Base-by-base conservation (phyloP, 2,329 filamentous ascomycete species). In the Aureobasidium subglaciale region DNA sequence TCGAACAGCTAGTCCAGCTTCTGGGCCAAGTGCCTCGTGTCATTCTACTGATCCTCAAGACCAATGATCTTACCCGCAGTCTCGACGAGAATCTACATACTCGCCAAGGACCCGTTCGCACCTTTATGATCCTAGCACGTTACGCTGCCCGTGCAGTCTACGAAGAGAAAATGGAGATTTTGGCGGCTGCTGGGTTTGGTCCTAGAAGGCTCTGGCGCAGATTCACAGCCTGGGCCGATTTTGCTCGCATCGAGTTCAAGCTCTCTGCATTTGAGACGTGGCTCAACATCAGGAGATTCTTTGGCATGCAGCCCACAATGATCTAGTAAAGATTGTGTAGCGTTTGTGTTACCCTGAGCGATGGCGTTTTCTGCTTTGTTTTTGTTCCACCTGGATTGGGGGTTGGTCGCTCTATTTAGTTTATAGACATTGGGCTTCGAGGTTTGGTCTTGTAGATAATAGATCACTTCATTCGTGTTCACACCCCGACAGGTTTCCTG, bases 31-130 rank as follows among this genome's bases (percentile, higher is more conserved):
- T 99, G 6, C 93, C 93, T 0, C 79, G 90, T 41, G 89, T 99
- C 61, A 96, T 99, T 55, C 78, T 99, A 11, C 77, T 99, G 25
- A 97, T 99, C 62, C 79, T 99, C 59, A 99, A 99, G 75, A 99
- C 93, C 2, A 99, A 99, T 69, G 93, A 99, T 72, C 76, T 99
- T 35, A 99, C 93, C 15, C 84, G 93, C 61, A 93, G 87, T 64
- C 80, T 99, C 16, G 93, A 99, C 68, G 93, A 99, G 75, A 91
- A 87, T 66, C 76, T 95, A 34, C 86, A 91, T 55, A 93, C 88
- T 0, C 78, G 81, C 6, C 71, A 83, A 63, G 82, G 83, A 1
- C 81, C 82, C 1, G 72, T 82, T 46, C 75, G 82, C 32, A 81
- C 79, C 3, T 85, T 86, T 65, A 72, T 86, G 59, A 85, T 86